These are phyloP conservation scores for Brachypodium distachyon DNA, from an alignment of 202 grass and related monocot species.

Conservation along the genomic window DNA sequence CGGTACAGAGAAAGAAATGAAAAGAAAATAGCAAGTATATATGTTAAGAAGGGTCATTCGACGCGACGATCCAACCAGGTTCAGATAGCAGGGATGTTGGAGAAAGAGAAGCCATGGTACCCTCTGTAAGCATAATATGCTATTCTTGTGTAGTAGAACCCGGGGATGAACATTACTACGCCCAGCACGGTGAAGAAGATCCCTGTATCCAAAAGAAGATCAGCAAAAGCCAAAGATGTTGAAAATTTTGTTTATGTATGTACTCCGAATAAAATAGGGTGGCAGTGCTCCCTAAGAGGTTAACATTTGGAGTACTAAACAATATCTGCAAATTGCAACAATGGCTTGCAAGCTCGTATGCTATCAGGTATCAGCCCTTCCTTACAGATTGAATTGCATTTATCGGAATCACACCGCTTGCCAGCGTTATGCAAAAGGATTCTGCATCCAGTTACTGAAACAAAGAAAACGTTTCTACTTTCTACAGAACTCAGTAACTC, in stretches of 20 bases:
- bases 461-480: not conserved
- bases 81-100: constrained; percentile 64
- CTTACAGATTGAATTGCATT: not conserved
- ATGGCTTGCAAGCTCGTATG: not conserved
- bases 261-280: not conserved
- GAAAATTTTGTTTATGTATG: not conserved
- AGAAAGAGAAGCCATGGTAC: constrained; percentile 71
- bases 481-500: not conserved
- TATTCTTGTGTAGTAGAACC: constrained; percentile 84
- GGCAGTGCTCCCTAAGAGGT: not conserved
- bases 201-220: constrained; percentile 27
- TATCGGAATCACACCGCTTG: not conserved
- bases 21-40: not conserved
- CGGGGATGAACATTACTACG: constrained; percentile 64
- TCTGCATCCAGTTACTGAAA: not conserved
- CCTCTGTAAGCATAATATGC: constrained; percentile 83
- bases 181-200: constrained; percentile 66
- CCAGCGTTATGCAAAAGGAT: not conserved
- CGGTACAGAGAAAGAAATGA: not conserved
- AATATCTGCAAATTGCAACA: not conserved
- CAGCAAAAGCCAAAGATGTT: not conserved
- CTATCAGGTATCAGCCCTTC: not conserved
- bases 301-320: not conserved
- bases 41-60: not conserved
- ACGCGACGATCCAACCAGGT: not conserved